phyloP scores from a whole-genome alignment of 2,329 filamentous ascomycete genomes.

The Chrysoporthe austroafricana region DNA sequence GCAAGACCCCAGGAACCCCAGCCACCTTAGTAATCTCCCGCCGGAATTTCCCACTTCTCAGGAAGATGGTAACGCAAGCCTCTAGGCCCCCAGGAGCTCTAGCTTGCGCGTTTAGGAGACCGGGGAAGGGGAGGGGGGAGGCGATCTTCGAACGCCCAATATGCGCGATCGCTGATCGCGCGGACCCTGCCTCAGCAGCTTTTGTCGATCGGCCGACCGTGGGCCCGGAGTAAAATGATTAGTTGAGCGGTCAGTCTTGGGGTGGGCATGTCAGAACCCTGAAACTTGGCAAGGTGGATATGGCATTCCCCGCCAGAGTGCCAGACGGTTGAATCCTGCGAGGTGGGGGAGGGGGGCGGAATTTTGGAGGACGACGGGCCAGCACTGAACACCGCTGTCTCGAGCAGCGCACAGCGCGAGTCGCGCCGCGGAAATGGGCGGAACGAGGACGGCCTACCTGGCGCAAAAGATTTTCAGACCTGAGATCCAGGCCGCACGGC shows the following conservation, averaged over 20 bases:
- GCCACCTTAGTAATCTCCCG: background rate
- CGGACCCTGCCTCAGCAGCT: background rate
- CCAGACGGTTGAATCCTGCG: background rate
- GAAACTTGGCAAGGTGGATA: slow-evolving; percentile 1
- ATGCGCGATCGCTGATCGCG: background rate
- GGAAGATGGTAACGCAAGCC: too few relatives aligned
- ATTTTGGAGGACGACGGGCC: background rate
- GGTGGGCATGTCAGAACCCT: background rate
- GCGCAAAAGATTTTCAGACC: too few relatives aligned
- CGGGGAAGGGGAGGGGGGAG: background rate
- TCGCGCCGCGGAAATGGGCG: too few relatives aligned
- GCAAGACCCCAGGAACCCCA: background rate
- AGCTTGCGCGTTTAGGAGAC: background rate
- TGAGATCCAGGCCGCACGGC: background rate
- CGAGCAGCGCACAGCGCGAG: background rate
- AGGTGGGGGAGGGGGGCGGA: background rate
- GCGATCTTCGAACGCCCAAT: background rate
- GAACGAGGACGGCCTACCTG: too few relatives aligned
- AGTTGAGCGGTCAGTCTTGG: slow-evolving; percentile 4
- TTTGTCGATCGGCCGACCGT: background rate
- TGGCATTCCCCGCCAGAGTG: background rate
- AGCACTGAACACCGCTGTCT: background rate
- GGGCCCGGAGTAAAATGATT: background rate
- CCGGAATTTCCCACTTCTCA: background rate
- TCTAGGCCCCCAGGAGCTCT: background rate